phyloP scores from a whole-genome alignment of 1,284 basidiomycete genomes.

The Boletus calvinii region DNA sequence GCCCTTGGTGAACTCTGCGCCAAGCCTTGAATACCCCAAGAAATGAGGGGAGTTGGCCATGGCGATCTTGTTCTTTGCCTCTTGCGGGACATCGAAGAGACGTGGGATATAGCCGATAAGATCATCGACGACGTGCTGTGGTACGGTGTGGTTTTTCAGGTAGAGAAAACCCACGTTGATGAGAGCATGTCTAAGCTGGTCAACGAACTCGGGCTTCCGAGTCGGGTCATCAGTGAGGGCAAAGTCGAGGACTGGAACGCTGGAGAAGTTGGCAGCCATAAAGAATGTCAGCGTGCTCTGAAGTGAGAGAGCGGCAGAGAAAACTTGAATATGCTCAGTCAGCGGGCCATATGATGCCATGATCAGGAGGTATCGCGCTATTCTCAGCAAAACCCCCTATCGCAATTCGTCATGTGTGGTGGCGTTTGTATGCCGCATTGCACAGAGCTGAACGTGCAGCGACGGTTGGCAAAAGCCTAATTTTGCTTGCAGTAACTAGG shows the following conservation, averaged over 20 bases:
- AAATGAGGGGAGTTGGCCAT: conserved; percentile 44
- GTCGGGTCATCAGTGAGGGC: conserved; percentile 22
- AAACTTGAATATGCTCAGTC: conserved; percentile 1
- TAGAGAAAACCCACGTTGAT: conserved; percentile 57
- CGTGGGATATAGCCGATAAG: conserved; percentile 34
- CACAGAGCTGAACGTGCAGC: too few species aligned
- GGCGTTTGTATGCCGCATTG: too few species aligned
- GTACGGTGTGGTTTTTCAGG: conserved; percentile 46
- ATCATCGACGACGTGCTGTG: conserved; percentile 29
- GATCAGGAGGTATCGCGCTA: conserved; percentile 22
- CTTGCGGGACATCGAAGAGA: conserved; percentile 39
- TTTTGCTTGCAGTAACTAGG: too few species aligned
- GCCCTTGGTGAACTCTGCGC: conserved; percentile 40
- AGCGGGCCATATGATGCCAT: conserved; percentile 14
- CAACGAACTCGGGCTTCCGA: conserved; percentile 43
- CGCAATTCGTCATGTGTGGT: too few species aligned
- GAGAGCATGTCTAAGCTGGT: conserved; percentile 49
- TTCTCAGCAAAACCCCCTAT: conserved; percentile 2
- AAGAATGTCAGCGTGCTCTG: background rate
- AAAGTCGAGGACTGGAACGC: conserved; percentile 34
- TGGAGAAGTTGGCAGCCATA: conserved; percentile 35
- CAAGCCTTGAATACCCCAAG: conserved; percentile 40
- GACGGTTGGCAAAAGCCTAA: too few species aligned
- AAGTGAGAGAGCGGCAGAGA: too few species aligned
- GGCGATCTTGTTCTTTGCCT: conserved; percentile 35